Conservation (phyloP, 768 basidiomycete genomes). For the Leccinum arenicola region DNA sequence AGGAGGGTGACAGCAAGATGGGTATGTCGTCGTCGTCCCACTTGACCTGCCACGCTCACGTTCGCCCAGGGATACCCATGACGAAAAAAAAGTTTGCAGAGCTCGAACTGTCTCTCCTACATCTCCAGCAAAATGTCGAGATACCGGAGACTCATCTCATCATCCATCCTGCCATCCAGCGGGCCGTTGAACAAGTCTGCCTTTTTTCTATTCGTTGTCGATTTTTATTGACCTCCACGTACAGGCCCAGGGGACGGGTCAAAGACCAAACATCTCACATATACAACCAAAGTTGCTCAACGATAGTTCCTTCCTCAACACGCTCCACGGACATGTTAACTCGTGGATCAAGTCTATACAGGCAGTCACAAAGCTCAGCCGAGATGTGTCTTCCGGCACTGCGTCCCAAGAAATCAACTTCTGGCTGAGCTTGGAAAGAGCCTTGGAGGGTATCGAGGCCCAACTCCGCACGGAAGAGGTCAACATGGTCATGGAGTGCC, state of each 20-base stretch:
- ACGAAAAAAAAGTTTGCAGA: constrained; percentile 99
- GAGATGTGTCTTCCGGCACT: constrained; percentile 92
- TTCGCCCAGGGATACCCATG: constrained; percentile 76
- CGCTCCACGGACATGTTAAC: constrained; percentile 91
- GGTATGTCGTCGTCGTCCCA: constrained; percentile 41
- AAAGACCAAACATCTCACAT: constrained; percentile 71
- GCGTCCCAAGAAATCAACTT: constrained; percentile 99
- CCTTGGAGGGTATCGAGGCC: constrained; percentile 88
- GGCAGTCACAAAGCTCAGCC: constrained; percentile 89
- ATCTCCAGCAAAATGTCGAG: constrained; percentile 96
- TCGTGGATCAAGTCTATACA: constrained; percentile 99
- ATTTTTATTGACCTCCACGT: constrained; percentile 20
- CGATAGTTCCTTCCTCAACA: constrained; percentile 91
- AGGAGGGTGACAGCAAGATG: constrained; percentile 81
- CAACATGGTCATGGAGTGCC: constrained; percentile 87
- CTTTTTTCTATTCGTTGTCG: constrained; percentile 23
- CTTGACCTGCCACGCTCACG: not conserved
- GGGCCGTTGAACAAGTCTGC: constrained; percentile 74
- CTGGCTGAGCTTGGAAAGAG: constrained; percentile 93
- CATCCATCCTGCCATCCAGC: constrained; percentile 86
- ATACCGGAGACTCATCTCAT: constrained; percentile 94
- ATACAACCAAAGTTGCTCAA: constrained; percentile 71
- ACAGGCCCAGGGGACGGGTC: constrained; percentile 48
- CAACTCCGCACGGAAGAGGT: constrained; percentile 93
- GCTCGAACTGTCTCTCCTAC: constrained; percentile 88